These are phyloP conservation scores for Chrysanthemum makinoi DNA, from an alignment of 129 eudicot species.

Conservation along the genomic window DNA sequence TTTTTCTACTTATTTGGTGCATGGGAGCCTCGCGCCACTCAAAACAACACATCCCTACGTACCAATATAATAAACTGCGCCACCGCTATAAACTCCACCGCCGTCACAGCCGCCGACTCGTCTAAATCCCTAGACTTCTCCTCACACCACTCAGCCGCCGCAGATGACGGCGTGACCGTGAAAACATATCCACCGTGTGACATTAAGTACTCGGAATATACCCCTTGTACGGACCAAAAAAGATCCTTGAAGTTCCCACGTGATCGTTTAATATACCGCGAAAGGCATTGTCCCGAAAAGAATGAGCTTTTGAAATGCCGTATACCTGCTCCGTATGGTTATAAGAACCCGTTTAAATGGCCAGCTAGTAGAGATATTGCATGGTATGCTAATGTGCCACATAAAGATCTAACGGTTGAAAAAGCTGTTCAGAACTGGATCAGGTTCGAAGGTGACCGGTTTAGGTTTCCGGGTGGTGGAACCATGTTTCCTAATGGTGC, in stretches of 20 bases:
- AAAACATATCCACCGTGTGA: slow-evolving; percentile 60
- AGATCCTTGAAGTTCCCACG: slow-evolving; percentile 60
- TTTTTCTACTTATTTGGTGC: slow-evolving; percentile 62
- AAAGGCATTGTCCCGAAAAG: slow-evolving; percentile 81
- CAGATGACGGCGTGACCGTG: not conserved
- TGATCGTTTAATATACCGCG: slow-evolving; percentile 65
- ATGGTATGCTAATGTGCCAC: slow-evolving; percentile 96
- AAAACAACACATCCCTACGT: slow-evolving; percentile 22
- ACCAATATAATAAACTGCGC: slow-evolving; percentile 31
- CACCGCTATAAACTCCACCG: slow-evolving; percentile 22
- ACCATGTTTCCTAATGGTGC: slow-evolving; percentile 98
- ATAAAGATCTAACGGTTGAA: slow-evolving; percentile 89
- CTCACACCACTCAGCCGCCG: slow-evolving; percentile 58
- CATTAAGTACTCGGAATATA: slow-evolving; percentile 64
- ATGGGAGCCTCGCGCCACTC: slow-evolving; percentile 43
- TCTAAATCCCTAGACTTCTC: slow-evolving; percentile 54
- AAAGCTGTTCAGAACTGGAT: slow-evolving; percentile 98
- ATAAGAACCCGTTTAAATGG: slow-evolving; percentile 88
- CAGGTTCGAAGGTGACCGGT: slow-evolving; percentile 90
- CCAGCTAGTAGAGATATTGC: slow-evolving; percentile 77
- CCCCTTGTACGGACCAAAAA: slow-evolving; percentile 72
- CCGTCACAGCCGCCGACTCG: slow-evolving; percentile 16
- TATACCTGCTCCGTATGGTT: slow-evolving; percentile 84
- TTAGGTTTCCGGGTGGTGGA: slow-evolving; percentile 98
- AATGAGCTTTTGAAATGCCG: slow-evolving; percentile 70